Evolutionary conservation across 306 rosid species (phyloP), one percentile per base, ranked within the genome.

Genomic region (Trifolium pratense): DNA sequence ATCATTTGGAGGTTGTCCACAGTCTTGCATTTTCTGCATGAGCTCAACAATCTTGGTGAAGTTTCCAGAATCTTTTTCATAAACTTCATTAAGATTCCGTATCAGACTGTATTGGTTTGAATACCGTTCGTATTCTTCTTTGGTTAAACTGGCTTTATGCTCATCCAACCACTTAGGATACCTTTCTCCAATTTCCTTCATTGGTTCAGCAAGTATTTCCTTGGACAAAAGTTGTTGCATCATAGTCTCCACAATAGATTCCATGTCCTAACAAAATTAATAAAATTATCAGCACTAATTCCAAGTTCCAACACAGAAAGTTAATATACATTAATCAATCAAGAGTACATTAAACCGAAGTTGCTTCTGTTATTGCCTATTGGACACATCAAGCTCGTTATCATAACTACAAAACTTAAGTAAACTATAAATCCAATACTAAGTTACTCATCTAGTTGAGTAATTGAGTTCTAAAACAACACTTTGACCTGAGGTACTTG

Each of bases 1-100:
- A 46, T 92, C 99, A 48, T 78, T 88, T 17, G 97, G 99, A 13
- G 97, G 97, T 66, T 89, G 99, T 74, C 99, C 99, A 36, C 96
- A 94, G 81, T 94, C 99, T 85, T 94, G 99, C 97, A 91, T 90
- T 83, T 89, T 91, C 85, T 94, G 99, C 99, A 94, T 90, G 70
- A 94, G 90, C 84, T 94, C 97, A 59, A 91, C 86, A 76, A 94
- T 86, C 86, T 82, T 91, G 79, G 25, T 81, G 89, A 84, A 94
- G 82, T 94, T 91, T 64, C 74, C 76, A 13, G 97, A 52, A 31
- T 94, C 97, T 3, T 82, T 83, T 73, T 94, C 97, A 16, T 94
- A 94, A 26, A 90, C 96, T 67, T 75, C 84, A 71, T 89, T 94
- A 11, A 94, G 96, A 34, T 88, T 85, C 66, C 56, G 80, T 66